Base-by-base conservation (phyloP, 306 rosid genomes). In the Gastrolobium bilobum region DNA sequence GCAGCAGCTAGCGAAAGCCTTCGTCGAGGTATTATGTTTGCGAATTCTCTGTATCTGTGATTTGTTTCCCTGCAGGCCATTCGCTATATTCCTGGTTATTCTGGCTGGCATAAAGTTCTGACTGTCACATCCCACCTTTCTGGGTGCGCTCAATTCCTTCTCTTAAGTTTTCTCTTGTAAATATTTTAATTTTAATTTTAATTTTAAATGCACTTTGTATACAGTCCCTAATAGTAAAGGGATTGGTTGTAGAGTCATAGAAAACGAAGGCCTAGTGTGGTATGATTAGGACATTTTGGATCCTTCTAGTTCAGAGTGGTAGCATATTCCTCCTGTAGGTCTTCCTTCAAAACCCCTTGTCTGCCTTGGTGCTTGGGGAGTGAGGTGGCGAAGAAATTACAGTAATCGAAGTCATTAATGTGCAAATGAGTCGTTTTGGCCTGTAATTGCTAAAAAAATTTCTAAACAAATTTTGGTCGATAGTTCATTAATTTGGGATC, bases 1-100 rank as follows among this genome's bases (percentile, higher is more conserved):
- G 83, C 89, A 7, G 94, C 91, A 7, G 99, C 97, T 34, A 88
- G 98, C 20, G 96, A 91, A 79, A 95, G 99, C 88, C 96, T 95
- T 46, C 93, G 94, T 33, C 89, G 99, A 56, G 99, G 99, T 81
- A 93, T 95, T 74, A 95, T 95, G 97, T 95, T 92, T 83, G 96
- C 99, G 11, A 95, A 95, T 75, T 95, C 99, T 54, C 96, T 95
- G 63, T 95, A 95, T 79, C 86, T 95, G 50, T 95, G 85, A 87
- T 66, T 11, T 79, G 71, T 80, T 75, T 66, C 60, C 72, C 79
- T 77, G 86, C 82, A 58, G 84, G 70, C 66, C 64, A 61, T 61
- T 35, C n/a, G 62, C 66, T 7, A 37, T 33, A 35, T 70, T 54
- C 46, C 5, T 3, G 44, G 73, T 60, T 71, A 54, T 65, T 77